Base-by-base conservation (phyloP, 2,329 filamentous ascomycete species). In the Aspergillus sp. region DNA sequence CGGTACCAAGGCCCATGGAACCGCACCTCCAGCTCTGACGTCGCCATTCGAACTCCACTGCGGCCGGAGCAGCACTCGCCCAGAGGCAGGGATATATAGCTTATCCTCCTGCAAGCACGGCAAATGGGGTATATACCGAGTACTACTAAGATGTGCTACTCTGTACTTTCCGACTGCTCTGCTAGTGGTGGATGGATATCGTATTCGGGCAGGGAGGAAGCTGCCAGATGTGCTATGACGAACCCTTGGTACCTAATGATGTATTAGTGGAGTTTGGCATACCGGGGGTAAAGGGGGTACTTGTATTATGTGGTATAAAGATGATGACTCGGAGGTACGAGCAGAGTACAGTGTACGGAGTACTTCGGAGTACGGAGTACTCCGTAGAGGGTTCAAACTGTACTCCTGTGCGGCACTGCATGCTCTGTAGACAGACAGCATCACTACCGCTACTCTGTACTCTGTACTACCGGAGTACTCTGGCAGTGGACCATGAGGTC, bases 241-340 rank as follows among this genome's bases (percentile, higher is more conserved):
- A 39, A 28, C 36, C 36, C 19, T 39, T 39, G 36, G 36, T 39
- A 39, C 36, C 36, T 39, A 39, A 39, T 39, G 36, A 39, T 39
- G 36, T 39, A 39, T 39, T 27, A 9, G 30, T 39, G 19, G 6
- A 26, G 27, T 12, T 39, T 39, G 36, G 36, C 36, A 39, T 39
- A 19, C 36, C 36, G 26, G 12, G 26, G 26, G 12, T 32, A 32
- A 32, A 32, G 30, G 30, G 30, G 30, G 30, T 9, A 32, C 6
- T 9, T 32, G 30, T 9, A 32, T 9, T 32, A 5, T 32, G 8
- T 9, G 19, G 19, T 19, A 19, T 19, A 19, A 19, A 19, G 19
- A 19, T 19, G 19, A 19, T 19, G 19, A 19, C 19, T 19, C 19
- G 19, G 19, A 19, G 19, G 19, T 19, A 19, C 19, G 19, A 19